Percentiles rank a stretch among this genome's conserved stretches.
phyloP scores from a whole-genome alignment of 164 flowering plant genomes.

The Macadamia integrifolia region DNA sequence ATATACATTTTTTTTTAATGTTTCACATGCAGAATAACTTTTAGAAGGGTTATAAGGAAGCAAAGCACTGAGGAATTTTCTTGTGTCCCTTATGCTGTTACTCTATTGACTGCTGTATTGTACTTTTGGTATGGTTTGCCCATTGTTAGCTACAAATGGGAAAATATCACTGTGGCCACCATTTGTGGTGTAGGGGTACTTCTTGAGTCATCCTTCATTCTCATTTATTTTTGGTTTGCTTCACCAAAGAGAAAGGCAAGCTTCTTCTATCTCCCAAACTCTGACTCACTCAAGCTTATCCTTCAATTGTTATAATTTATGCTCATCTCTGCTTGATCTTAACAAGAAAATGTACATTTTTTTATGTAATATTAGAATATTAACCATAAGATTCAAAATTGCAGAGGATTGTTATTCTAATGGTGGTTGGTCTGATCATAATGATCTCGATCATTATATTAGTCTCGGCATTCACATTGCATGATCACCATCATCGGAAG shows the following conservation, averaged over 20 bases:
- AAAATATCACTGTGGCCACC: slow-evolving; percentile 44
- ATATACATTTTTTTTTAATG: not conserved
- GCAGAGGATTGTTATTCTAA: slow-evolving; percentile 18
- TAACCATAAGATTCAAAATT: too few species aligned
- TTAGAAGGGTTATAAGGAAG: slow-evolving; percentile 41
- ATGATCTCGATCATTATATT: slow-evolving; percentile 27
- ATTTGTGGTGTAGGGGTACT: slow-evolving; percentile 45
- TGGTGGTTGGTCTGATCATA: slow-evolving; percentile 20
- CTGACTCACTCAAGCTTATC: too few species aligned
- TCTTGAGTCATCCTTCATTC: slow-evolving; percentile 45
- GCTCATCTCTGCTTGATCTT: not conserved
- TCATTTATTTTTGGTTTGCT: slow-evolving; percentile 39
- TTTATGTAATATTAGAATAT: too few species aligned
- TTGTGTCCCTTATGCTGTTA: slow-evolving; percentile 48
- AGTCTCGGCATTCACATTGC: slow-evolving; percentile 38
- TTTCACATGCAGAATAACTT: slow-evolving; percentile 36
- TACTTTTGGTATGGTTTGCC: slow-evolving; percentile 68
- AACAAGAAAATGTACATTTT: too few species aligned
- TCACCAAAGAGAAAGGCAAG: slow-evolving; percentile 41
- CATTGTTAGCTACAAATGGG: slow-evolving; percentile 49
- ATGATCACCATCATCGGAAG: slow-evolving; percentile 58
- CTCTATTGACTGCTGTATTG: slow-evolving; percentile 43
- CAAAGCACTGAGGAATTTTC: slow-evolving; percentile 51
- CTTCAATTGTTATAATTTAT: too few species aligned
- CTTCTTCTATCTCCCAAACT: not conserved